A percentile compares a stretch with the other conserved stretches of the same genome.
Evolutionary conservation across 768 basidiomycete species (phyloP).

Genomic region (Mycena capillaripes): DNA sequence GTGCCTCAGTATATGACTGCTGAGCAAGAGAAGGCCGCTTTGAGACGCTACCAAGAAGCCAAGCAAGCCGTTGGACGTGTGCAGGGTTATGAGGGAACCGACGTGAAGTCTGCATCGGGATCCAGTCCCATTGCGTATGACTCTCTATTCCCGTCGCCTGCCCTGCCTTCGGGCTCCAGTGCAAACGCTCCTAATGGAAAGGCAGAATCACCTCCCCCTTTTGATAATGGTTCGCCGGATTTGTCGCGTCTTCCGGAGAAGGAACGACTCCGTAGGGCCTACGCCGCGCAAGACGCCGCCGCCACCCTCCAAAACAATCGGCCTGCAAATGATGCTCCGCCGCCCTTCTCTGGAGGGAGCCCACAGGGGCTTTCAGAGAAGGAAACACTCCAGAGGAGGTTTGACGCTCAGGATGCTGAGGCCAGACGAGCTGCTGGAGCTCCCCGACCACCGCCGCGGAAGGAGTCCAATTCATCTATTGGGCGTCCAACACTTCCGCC

Average conservation of each 20-base stretch:
- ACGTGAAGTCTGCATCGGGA: conserved; percentile 35
- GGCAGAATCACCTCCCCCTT: conserved; percentile 66
- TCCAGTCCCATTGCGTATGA: conserved; percentile 73
- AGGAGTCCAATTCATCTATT: conserved; percentile 33
- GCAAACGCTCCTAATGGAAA: conserved; percentile 44
- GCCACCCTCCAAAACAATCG: conserved; percentile 49
- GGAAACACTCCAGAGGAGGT: conserved; percentile 67
- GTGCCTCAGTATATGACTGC: conserved; percentile 71
- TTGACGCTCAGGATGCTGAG: conserved; percentile 68
- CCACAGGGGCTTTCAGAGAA: conserved; percentile 63
- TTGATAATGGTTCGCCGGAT: conserved; percentile 57
- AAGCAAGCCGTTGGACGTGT: conserved; percentile 77
- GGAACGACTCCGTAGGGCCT: conserved; percentile 73
- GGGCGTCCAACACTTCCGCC: conserved; percentile 52
- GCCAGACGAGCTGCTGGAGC: conserved; percentile 44
- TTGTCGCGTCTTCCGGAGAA: conserved; percentile 71
- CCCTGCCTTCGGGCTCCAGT: conserved; percentile 46
- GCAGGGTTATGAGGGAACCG: conserved; percentile 52
- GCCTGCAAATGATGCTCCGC: conserved; percentile 40
- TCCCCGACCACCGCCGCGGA: conserved; percentile 38
- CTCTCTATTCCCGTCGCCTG: conserved; percentile 65
- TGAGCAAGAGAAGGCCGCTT: conserved; percentile 81
- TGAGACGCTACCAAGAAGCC: conserved; percentile 78
- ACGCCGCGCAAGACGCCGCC: conserved; percentile 76
- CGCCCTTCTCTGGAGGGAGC: conserved; percentile 41